Base-by-base conservation (phyloP, 2,329 filamentous ascomycete genomes). In the Fusarium robinianum region DNA sequence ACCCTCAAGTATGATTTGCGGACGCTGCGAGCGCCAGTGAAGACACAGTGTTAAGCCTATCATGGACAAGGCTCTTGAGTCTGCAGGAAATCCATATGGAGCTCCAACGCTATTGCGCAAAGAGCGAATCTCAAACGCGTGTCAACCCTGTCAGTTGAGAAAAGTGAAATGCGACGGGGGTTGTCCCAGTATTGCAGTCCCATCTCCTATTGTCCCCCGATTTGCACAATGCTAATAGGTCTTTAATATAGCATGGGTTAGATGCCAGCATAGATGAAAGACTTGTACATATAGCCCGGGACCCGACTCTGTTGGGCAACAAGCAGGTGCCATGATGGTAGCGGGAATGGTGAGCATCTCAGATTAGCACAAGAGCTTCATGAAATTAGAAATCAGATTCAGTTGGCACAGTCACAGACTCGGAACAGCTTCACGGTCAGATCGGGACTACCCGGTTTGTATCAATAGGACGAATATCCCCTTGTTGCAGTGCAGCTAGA, bases 351-450 rank as follows among this genome's bases (percentile, higher is more conserved):
- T n/a, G n/a, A n/a, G n/a, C n/a, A n/a, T n/a, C 29, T 32, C 6
- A 32, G 12, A 6, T 10, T 32, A 15, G 8, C 6, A 19, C 17
- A 14, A 3, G n/a, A 21, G 34, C 30, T 43, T 36, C 75, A 8
- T 80, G 67, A 66, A 81, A 81, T 2, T 33, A 37, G 31, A 11
- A 45, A 40, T 22, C 49, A 46, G 15, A 46, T 49, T 14, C 36
- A 42, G 18, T 12, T 52, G 21, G 41, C 41, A 22, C 42, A 46
- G 24, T 34, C 29, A 27, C 34, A 46, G 18, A 33, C 33, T 12
- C 33, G 40, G 16, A 36, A 45, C 22, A 31, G n/a, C 14, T 19
- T 46, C 10, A 25, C 24, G 19, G 22, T 21, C 17, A 48, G 33
- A 17, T 33, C 36, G n/a, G 32, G 40, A 4, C 21, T 43, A 8